phyloP scores from a whole-genome alignment of 2,329 filamentous ascomycete species.

The Penicillium sp. region DNA sequence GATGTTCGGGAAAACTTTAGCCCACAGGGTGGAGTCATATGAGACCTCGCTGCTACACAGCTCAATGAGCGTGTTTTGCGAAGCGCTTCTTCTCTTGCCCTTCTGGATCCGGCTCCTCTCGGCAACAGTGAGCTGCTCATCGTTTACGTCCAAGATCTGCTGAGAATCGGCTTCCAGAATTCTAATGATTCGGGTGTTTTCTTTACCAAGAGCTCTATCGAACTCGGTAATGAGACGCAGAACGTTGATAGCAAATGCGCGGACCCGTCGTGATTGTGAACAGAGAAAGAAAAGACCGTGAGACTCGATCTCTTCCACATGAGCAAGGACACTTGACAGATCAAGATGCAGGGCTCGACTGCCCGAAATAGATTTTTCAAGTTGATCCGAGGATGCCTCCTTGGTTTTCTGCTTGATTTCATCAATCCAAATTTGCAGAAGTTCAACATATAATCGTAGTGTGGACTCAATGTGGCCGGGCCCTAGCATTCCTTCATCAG shows the following conservation, averaged over 20 bases:
- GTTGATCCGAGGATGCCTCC: slow-evolving; percentile 66
- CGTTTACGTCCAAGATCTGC: slow-evolving; percentile 87
- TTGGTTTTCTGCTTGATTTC: slow-evolving; percentile 86
- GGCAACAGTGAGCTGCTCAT: slow-evolving; percentile 78
- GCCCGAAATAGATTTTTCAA: slow-evolving; percentile 64
- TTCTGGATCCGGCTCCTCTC: slow-evolving; percentile 90
- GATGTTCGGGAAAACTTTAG: slow-evolving; percentile 95
- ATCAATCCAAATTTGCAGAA: slow-evolving; percentile 96
- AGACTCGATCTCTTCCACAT: slow-evolving; percentile 95
- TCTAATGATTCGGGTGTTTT: slow-evolving; percentile 79
- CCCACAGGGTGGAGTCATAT: slow-evolving; percentile 94
- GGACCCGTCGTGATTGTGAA: slow-evolving; percentile 87
- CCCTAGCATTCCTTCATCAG: slow-evolving; percentile 93
- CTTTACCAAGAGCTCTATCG: slow-evolving; percentile 81
- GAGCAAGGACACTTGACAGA: slow-evolving; percentile 81
- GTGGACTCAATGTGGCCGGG: slow-evolving; percentile 94
- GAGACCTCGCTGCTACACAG: slow-evolving; percentile 93
- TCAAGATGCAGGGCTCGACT: slow-evolving; percentile 77
- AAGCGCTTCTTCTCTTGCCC: slow-evolving; percentile 80
- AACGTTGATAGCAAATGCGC: slow-evolving; percentile 88
- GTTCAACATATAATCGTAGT: slow-evolving; percentile 84
- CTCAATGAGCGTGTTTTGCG: slow-evolving; percentile 84
- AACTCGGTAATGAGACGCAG: slow-evolving; percentile 91
- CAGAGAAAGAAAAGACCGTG: slow-evolving; percentile 97
- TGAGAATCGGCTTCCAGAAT: slow-evolving; percentile 89